Percentiles rank a stretch among this genome's conserved stretches.
These are phyloP conservation scores for Apophysomyces elegans DNA, from an alignment of 371 early-diverging fungal species.

Conservation along the genomic window DNA sequence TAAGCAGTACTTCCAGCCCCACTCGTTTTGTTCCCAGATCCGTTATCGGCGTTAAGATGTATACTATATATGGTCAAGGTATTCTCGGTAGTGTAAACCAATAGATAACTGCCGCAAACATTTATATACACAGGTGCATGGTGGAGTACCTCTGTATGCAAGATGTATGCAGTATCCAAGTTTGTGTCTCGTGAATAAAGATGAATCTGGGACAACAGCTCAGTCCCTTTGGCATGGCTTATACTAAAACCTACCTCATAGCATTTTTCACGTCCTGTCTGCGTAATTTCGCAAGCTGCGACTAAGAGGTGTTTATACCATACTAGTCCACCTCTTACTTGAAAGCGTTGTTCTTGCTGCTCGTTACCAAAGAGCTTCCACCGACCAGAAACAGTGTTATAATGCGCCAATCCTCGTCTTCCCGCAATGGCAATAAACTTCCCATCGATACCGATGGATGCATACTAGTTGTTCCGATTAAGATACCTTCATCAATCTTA, in stretches of 20 bases:
- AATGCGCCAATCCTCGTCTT: slow-evolving; percentile 78
- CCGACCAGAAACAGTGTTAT: slow-evolving; percentile 70
- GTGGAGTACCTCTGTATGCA: slow-evolving; percentile 57
- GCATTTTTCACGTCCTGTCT: slow-evolving; percentile 26
- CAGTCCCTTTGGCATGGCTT: background rate
- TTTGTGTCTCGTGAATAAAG: slow-evolving; percentile 81
- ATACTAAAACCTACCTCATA: slow-evolving; percentile 61
- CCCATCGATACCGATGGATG: slow-evolving; percentile 70
- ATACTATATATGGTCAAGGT: slow-evolving; percentile 55
- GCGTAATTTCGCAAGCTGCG: slow-evolving; percentile 59
- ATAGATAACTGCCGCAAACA: slow-evolving; percentile 55
- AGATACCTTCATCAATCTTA: background rate
- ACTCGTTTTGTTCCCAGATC: slow-evolving; percentile 16
- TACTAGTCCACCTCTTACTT: slow-evolving; percentile 72
- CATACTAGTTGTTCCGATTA: slow-evolving; percentile 42
- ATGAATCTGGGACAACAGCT: slow-evolving; percentile 54
- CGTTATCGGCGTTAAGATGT: slow-evolving; percentile 7
- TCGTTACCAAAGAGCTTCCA: slow-evolving; percentile 91
- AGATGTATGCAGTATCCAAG: slow-evolving; percentile 63
- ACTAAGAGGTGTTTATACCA: slow-evolving; percentile 82
- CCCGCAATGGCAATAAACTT: slow-evolving; percentile 83
- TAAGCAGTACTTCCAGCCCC: slow-evolving; percentile 24
- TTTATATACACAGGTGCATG: slow-evolving; percentile 60
- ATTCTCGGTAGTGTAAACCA: slow-evolving; percentile 77
- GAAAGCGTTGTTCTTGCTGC: slow-evolving; percentile 82